Base-by-base conservation (phyloP, 495 filamentous ascomycete species). In the Penicillium bovifimosum region DNA sequence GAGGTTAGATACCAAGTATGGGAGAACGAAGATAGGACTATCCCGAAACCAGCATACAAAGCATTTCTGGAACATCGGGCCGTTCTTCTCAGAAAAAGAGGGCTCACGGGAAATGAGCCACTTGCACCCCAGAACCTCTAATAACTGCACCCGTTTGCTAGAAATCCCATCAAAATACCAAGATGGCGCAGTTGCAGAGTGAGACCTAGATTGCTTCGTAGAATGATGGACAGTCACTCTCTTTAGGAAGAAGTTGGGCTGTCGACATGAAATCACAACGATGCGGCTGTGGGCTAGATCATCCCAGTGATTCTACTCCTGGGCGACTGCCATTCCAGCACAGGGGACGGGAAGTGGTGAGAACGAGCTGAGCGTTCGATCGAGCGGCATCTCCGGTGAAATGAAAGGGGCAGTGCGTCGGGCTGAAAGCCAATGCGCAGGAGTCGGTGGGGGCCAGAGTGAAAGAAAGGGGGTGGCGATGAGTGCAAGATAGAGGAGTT, bases 101-200 rank as follows among this genome's bases (percentile, higher is more conserved):
- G 61, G 29, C 41, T 62, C 31, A 59, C 55, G 6, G 61, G 61
- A n/a, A 53, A 62, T 38, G 61, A 64, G 55, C 61, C 60, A 8
- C 59, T 56, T 14, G 53, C 47, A 31, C 52, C 52, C 36, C 47
- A 14, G 41, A 44, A 32, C 13, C 38, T 41, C 6, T 41, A 39
- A 24, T 4, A 4, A 2, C 20, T 24, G 20, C 20, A 24, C n/a
- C n/a, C n/a, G n/a, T n/a, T n/a, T n/a, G n/a, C n/a, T n/a, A n/a
- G n/a, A n/a, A n/a, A n/a, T n/a, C n/a, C n/a, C n/a, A n/a, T n/a
- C n/a, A n/a, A n/a, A n/a, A n/a, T n/a, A n/a, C n/a, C n/a, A n/a
- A n/a, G n/a, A n/a, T n/a, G 20, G 20, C 20, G 20, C 20, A 24
- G 2, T 24, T 2, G 2, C 20, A 24, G 20, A 24, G 20, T 2